A percentile compares a stretch with the other conserved stretches of the same genome.
phyloP scores from a whole-genome alignment of 2,329 filamentous ascomycete genomes.

The Sporothrix schenckii region DNA sequence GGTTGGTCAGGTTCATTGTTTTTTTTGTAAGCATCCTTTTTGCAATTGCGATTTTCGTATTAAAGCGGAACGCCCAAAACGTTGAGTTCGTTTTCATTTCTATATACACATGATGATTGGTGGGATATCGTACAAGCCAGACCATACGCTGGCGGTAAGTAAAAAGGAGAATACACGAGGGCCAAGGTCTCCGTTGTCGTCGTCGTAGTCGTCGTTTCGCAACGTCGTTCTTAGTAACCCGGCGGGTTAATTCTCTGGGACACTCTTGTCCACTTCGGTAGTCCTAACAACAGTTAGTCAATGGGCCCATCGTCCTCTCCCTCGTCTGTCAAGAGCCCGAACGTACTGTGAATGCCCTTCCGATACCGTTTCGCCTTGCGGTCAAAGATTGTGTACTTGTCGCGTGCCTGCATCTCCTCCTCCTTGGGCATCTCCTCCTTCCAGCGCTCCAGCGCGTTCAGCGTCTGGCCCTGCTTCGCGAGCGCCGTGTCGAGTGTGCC shows the following conservation, averaged over 20 bases:
- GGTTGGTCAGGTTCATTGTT: background rate
- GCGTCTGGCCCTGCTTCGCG: constrained; percentile 68
- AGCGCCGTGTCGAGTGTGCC: constrained; percentile 79
- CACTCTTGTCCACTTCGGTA: constrained; percentile 93
- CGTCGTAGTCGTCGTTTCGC: constrained; percentile 5
- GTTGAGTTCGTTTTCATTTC: constrained; percentile 6
- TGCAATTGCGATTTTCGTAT: background rate
- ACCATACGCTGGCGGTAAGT: background rate
- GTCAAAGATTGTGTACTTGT: constrained; percentile 99
- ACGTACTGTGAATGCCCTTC: constrained; percentile 96
- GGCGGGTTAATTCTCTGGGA: constrained; percentile 93
- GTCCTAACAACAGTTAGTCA: constrained; percentile 55
- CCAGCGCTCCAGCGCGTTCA: constrained; percentile 84
- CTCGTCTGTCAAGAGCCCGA: background rate
- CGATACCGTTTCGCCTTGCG: constrained; percentile 93
- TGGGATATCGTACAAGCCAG: constrained; percentile 34
- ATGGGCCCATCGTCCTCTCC: background rate
- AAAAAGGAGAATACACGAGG: background rate
- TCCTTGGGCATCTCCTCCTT: constrained; percentile 95
- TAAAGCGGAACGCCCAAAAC: constrained; percentile 13
- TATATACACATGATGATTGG: constrained; percentile 20
- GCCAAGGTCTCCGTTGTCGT: background rate
- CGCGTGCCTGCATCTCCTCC: constrained; percentile 89
- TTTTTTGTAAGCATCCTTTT: constrained; percentile 7
- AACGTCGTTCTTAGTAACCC: constrained; percentile 66